Base-by-base conservation (phyloP, 106 monocot species). In the Amphibolis antarctica region DNA sequence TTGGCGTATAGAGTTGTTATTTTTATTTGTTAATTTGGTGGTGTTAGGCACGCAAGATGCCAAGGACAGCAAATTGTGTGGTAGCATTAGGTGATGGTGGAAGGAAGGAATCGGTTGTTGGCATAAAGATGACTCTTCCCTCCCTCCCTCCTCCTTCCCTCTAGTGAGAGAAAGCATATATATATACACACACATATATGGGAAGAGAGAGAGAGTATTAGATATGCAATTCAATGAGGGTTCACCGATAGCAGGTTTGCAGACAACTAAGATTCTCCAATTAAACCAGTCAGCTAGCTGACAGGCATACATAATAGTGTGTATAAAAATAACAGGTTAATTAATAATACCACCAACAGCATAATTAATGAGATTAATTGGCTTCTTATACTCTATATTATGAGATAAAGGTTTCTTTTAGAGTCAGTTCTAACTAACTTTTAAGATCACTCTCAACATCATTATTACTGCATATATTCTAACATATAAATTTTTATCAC, bases 21-120 rank as follows among this genome's bases (percentile, higher is more conserved):
- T 60, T 60, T n/a, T n/a, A n/a, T n/a, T n/a, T n/a, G n/a, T n/a
- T n/a, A n/a, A 60, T 60, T 60, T 60, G 60, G 60, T 60, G 43
- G 60, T 60, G 60, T 60, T 60, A n/a, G 60, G 60, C 60, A 60
- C 60, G 60, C 60, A 60, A 60, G 60, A 10, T 9, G 43, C n/a
- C 22, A 60, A 60, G 0, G 60, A 27, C 60, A 60, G 60, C 60
- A 44, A 42, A 42, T 60, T 42, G 22, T 60, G 43, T 60, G 42
- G 60, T 44, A 42, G 60, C 60, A 60, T 60, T 60, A 12, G 60
- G 60, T 60, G 42, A 60, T 21, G 21, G 7, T 60, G 31, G 10
- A 60, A 60, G 60, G 60, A 60, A 60, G 43, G 60, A 60, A 60
- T 60, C 26, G 12, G 26, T 58, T 28, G 58, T 29, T 58, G 58